A percentile compares a stretch with the other conserved stretches of the same genome.
Evolutionary conservation across 2,329 filamentous ascomycete species (phyloP).

Genomic region (Cyanodermella asteris): DNA sequence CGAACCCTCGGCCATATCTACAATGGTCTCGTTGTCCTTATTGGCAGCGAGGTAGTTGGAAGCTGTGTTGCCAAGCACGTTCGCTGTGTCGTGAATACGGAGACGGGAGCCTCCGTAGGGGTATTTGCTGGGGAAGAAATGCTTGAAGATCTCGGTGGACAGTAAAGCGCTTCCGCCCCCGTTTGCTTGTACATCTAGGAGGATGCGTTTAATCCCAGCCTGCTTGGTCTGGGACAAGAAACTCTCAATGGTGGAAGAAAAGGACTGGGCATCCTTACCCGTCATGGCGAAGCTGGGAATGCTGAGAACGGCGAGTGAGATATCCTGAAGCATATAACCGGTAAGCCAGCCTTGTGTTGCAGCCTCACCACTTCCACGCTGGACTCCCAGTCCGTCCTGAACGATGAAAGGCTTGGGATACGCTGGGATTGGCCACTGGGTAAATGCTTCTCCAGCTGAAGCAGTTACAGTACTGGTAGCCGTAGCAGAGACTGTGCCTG

Average conservation of each 20-base stretch:
- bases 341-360: slow-evolving; percentile 6
- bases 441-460: slow-evolving; percentile 1
- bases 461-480: slow-evolving; percentile 1
- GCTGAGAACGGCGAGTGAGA: slow-evolving; percentile 16
- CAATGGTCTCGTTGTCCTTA: slow-evolving; percentile 1
- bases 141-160: slow-evolving; percentile 9
- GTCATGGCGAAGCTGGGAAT: slow-evolving; percentile 17
- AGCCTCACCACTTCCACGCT: slow-evolving; percentile 4
- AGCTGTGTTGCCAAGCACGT: slow-evolving; percentile 9
- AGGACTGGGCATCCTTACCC: slow-evolving; percentile 11
- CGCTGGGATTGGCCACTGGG: slow-evolving; percentile 5
- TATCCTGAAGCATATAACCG: slow-evolving; percentile 8
- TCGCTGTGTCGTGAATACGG: slow-evolving; percentile 7
- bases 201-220: slow-evolving; percentile 6
- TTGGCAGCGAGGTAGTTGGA: slow-evolving; percentile 7
- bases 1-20: slow-evolving; percentile 1
- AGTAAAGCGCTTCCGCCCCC: slow-evolving; percentile 8
- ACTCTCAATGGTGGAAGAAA: slow-evolving; percentile 12
- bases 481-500: slow-evolving; percentile 5
- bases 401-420: slow-evolving; percentile 8
- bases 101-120: slow-evolving; percentile 8
- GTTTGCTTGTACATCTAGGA: slow-evolving; percentile 12
- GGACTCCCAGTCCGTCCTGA: slow-evolving; percentile 6
- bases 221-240: slow-evolving; percentile 9
- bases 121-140: slow-evolving; percentile 9